These are phyloP conservation scores for Escovopsis sp. DNA, from an alignment of 2,329 filamentous ascomycete species.

Conservation along the genomic window DNA sequence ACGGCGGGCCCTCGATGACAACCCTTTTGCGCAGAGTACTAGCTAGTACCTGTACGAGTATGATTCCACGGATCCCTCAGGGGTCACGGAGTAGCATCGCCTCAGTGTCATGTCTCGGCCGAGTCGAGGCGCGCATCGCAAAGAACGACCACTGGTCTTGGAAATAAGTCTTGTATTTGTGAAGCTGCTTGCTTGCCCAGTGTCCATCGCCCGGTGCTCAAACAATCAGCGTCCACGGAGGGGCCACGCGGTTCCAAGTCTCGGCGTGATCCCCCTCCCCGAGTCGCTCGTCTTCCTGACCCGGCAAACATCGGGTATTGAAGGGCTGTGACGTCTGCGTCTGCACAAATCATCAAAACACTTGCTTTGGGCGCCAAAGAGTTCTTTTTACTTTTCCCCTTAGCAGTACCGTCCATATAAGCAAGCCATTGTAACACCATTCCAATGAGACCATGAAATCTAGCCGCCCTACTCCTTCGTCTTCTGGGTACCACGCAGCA, in stretches of 20 bases:
- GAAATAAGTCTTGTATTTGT: no score
- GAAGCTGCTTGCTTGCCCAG: no score
- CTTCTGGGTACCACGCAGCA: conserved; percentile 99
- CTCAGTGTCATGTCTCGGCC: no score
- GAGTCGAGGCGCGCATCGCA: no score
- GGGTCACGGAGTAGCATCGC: no score
- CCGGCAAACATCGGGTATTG: neutral
- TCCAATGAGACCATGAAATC: conserved; percentile 43
- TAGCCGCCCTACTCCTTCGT: conserved; percentile 70
- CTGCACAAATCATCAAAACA: conserved; percentile 33
- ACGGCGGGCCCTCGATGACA: no score
- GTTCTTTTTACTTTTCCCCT: conserved; percentile 23
- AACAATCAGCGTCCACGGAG: neutral
- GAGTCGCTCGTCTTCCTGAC: neutral
- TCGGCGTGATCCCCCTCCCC: neutral
- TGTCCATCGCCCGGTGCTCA: no score
- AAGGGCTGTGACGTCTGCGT: no score
- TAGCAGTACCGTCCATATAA: conserved; percentile 39
- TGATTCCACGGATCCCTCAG: no score
- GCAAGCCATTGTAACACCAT: conserved; percentile 50
- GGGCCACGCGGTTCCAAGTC: neutral
- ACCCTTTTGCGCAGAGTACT: no score
- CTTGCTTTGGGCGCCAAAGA: conserved; percentile 34
- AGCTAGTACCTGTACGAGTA: no score
- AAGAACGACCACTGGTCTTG: no score